Percentiles rank a stretch among this genome's conserved stretches.
Conservation (phyloP, 257 asterid genomes). For the Salvia hispanica region DNA sequence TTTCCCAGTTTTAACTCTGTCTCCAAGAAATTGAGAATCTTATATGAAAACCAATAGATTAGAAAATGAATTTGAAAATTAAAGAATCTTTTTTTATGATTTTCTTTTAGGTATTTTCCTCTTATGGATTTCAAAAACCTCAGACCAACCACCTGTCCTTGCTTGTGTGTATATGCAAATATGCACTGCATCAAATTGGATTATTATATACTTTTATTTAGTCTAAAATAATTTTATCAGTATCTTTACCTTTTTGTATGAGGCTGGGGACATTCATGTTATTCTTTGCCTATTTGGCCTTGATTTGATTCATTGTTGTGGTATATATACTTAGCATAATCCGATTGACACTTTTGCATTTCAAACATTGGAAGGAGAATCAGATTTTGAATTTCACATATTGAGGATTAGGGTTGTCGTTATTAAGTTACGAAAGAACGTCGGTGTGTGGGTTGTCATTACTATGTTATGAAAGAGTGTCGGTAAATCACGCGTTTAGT, state of each 20-base stretch:
- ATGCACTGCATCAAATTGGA: slow-evolving; percentile 31
- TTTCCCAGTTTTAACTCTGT: slow-evolving; percentile 37
- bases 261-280: slow-evolving; percentile 24
- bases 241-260: not conserved
- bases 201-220: not conserved
- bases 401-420: too few species aligned
- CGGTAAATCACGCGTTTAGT: too few species aligned
- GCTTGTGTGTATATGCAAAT: slow-evolving; percentile 30
- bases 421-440: too few species aligned
- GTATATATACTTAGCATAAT: not conserved
- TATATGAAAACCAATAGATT: not conserved
- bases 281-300: slow-evolving; percentile 6
- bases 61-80: not conserved
- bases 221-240: not conserved
- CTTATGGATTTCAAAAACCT: slow-evolving; percentile 38
- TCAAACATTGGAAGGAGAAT: not conserved
- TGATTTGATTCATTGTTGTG: not conserved
- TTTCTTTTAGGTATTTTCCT: slow-evolving; percentile 2
- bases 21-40: slow-evolving; percentile 31
- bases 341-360: not conserved
- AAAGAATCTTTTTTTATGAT: slow-evolving; percentile 8
- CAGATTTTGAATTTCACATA: too few species aligned
- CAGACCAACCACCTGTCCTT: slow-evolving; percentile 73
- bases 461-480: too few species aligned
- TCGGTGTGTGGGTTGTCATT: too few species aligned